Evolutionary conservation across 73 alveolate species (phyloP).

Genomic region (Paraurostyla sp.): DNA sequence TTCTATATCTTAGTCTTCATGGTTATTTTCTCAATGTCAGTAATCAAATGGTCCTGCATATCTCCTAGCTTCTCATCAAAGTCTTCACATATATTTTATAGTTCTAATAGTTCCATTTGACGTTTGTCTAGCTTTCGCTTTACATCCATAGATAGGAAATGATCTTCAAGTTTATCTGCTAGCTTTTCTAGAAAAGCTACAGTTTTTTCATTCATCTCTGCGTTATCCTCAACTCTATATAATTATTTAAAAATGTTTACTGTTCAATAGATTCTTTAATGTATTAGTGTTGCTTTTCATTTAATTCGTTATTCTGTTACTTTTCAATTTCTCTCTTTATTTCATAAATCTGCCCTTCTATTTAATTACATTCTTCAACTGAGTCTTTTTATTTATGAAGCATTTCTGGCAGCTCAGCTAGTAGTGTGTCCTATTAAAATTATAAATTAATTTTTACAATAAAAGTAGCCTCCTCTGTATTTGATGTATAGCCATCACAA

Average conservation of each 20-base stretch:
- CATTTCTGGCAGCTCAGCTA: constrained; percentile 52
- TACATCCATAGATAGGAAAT: constrained; percentile 49
- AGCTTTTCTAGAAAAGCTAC: constrained; percentile 42
- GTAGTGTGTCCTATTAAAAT: constrained; percentile 28
- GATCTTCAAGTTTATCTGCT: constrained; percentile 43
- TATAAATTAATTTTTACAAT: background rate
- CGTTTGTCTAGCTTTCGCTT: constrained; percentile 39
- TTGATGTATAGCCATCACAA: constrained; percentile 64
- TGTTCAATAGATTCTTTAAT: background rate
- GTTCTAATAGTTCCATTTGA: constrained; percentile 1
- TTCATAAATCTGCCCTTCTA: background rate
- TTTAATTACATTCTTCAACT: constrained; percentile 1
- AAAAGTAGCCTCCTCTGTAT: constrained; percentile 58
- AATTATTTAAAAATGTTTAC: background rate
- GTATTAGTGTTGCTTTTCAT: background rate
- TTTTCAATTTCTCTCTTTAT: background rate
- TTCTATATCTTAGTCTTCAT: background rate
- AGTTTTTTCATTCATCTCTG: constrained; percentile 10
- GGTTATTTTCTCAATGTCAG: constrained; percentile 20
- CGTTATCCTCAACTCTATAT: constrained; percentile 25
- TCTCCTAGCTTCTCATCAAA: background rate
- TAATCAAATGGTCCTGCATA: constrained; percentile 29
- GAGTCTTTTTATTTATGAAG: constrained; percentile 13
- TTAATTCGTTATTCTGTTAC: background rate
- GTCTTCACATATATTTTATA: constrained; percentile 24